Conservation (phyloP, 1,139 yeast species). For the Debaryomyces sp. region DNA sequence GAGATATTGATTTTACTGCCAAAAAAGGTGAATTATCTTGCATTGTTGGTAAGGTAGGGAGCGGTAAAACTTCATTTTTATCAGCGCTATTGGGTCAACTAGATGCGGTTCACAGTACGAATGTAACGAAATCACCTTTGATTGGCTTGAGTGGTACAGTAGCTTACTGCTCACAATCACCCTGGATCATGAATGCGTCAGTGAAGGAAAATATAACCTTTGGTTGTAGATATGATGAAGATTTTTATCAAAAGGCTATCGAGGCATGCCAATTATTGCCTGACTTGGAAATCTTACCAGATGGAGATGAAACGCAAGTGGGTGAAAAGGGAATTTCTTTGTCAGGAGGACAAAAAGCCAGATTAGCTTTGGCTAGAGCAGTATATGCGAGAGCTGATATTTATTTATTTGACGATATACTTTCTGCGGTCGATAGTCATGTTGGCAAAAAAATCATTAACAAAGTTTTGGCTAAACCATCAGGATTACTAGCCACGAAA, state of each 20-base stretch:
- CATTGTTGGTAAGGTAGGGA: slow-evolving; percentile 79
- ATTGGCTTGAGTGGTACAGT: slow-evolving; percentile 27
- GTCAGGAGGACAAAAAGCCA: slow-evolving; percentile 51
- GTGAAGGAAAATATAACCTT: slow-evolving; percentile 45
- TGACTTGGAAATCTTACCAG: slow-evolving; percentile 40
- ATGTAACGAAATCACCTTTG: slow-evolving; percentile 10
- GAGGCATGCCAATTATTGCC: slow-evolving; percentile 41
- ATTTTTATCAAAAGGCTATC: slow-evolving; percentile 32
- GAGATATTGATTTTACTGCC: slow-evolving; percentile 54
- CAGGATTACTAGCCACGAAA: slow-evolving; percentile 34
- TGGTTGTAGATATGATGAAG: slow-evolving; percentile 34
- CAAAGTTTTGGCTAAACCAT: slow-evolving; percentile 27
- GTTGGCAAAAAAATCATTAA: slow-evolving; percentile 38
- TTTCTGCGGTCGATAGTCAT: slow-evolving; percentile 46
- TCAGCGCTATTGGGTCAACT: slow-evolving; percentile 8
- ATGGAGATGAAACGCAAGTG: slow-evolving; percentile 44
- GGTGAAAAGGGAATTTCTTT: slow-evolving; percentile 50
- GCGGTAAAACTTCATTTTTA: slow-evolving; percentile 22
- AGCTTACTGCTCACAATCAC: slow-evolving; percentile 40
- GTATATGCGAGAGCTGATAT: slow-evolving; percentile 44
- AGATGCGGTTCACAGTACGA: slow-evolving; percentile 3
- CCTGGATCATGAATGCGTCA: slow-evolving; percentile 46
- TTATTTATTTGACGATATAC: slow-evolving; percentile 39
- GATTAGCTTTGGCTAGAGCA: slow-evolving; percentile 45
- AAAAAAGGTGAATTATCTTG: slow-evolving; percentile 65